phyloP scores from a whole-genome alignment of 345 rosid species.

The Geranium brycei region DNA sequence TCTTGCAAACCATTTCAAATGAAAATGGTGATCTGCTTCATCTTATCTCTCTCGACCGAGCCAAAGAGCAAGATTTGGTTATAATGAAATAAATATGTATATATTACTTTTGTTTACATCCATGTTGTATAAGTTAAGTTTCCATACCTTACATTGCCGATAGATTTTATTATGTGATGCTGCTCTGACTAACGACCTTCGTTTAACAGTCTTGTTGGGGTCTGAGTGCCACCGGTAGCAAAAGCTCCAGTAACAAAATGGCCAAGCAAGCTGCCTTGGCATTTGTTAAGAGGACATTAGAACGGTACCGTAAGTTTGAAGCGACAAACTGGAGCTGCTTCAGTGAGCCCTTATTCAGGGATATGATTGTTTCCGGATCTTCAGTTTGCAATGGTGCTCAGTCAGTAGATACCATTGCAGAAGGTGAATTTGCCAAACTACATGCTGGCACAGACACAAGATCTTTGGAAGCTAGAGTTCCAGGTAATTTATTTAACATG shows the following conservation, averaged over 20 bases:
- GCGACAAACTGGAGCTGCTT: slow-evolving; percentile 77
- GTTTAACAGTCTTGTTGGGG: slow-evolving; percentile 51
- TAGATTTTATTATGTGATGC: neutral
- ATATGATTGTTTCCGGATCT: slow-evolving; percentile 41
- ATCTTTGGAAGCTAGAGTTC: slow-evolving; percentile 26
- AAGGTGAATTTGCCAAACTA: slow-evolving; percentile 36
- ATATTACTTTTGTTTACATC: too few relatives aligned
- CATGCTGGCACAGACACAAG: slow-evolving; percentile 13
- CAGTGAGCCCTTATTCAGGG: slow-evolving; percentile 54
- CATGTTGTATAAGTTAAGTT: too few relatives aligned
- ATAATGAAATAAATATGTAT: too few relatives aligned
- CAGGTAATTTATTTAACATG: slow-evolving; percentile 20
- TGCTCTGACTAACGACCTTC: slow-evolving; percentile 3
- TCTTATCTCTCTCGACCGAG: neutral
- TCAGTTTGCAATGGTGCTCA: slow-evolving; percentile 25
- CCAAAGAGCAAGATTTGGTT: too few relatives aligned
- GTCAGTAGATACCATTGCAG: slow-evolving; percentile 24
- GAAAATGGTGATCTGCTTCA: too few relatives aligned
- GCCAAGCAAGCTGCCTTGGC: slow-evolving; percentile 79
- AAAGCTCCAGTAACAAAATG: slow-evolving; percentile 63
- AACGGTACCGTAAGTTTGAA: slow-evolving; percentile 57
- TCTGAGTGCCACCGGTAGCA: slow-evolving; percentile 49
- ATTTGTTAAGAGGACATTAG: slow-evolving; percentile 63
- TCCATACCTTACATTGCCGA: too few relatives aligned
- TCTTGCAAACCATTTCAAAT: neutral